Conservation (phyloP, 1,284 basidiomycete genomes). For the Rhizoctonia solani region DNA sequence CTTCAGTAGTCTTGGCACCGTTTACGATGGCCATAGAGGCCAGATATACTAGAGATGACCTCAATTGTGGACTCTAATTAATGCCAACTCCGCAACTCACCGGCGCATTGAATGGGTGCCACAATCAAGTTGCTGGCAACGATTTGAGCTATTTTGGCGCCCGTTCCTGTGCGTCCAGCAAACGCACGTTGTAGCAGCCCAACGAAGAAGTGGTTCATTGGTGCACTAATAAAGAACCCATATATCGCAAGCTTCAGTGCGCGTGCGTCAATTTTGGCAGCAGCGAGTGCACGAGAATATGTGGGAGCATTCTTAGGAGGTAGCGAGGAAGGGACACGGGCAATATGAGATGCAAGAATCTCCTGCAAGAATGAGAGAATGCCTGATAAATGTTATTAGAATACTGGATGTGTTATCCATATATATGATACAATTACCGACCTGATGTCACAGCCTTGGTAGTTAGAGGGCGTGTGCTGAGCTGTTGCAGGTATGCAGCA, state of each 20-base stretch:
- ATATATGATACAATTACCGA: conserved; percentile 41
- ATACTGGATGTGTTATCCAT: background rate
- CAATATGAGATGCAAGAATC: conserved; percentile 72
- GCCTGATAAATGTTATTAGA: conserved; percentile 48
- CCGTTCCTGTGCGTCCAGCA: conserved; percentile 69
- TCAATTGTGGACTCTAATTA: background rate
- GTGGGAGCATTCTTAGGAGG: conserved; percentile 59
- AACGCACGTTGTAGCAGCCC: conserved; percentile 75
- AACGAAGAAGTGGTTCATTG: conserved; percentile 75
- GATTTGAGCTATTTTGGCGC: conserved; percentile 73
- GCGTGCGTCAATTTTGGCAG: conserved; percentile 61
- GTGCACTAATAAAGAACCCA: conserved; percentile 84
- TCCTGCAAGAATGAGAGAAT: conserved; percentile 78
- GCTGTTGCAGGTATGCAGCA: conserved; percentile 63
- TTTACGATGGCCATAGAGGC: conserved; percentile 84
- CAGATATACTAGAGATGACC: conserved; percentile 54
- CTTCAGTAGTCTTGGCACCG: conserved; percentile 70
- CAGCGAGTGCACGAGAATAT: conserved; percentile 58
- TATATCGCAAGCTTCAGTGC: conserved; percentile 84
- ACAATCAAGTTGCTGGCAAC: conserved; percentile 78
- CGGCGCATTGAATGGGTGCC: conserved; percentile 73
- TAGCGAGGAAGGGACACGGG: conserved; percentile 58
- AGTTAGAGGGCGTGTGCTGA: conserved; percentile 66
- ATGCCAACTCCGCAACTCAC: conserved; percentile 47
- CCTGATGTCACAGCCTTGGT: conserved; percentile 76